Evolutionary conservation across 345 rosid genomes (phyloP), one percentile per base, ranked within the genome.

Genomic region (Citrus sp.): DNA sequence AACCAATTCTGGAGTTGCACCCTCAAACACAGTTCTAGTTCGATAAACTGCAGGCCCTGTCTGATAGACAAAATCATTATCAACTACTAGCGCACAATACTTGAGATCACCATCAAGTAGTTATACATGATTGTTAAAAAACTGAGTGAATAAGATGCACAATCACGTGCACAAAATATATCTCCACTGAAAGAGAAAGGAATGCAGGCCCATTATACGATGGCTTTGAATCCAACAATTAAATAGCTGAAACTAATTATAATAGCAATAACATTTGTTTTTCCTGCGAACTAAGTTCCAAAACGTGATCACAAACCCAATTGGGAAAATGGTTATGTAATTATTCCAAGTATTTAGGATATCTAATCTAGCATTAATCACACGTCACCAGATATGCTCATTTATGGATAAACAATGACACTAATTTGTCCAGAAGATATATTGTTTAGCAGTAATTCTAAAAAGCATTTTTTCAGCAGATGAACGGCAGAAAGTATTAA

Each of bases 21-120:
- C 97, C 87, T 96, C 99, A 81, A 90, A 96, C 73, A 96, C 97
- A 84, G 98, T 92, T 83, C 93, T 87, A 80, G 94, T 96, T 10
- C 94, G 92, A 64, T 78, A 90, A 72, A 89, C 73, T 62, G 91
- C 84, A 60, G 94, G 98, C 73, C 92, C 92, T 51, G 76, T 78
- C 99, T 96, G 93, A 37, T 70, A 80, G 83, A 85, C 38, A 85
- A 78, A 85, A 78, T n/a, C 64, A 35, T 27, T 81, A 72, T 81
- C 81, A 84, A 74, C 34, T 77, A 49, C 73, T 56, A 75, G 69
- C 6, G 42, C 58, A 59, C 40, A 27, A 32, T 40, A 51, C 60
- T 46, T 49, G 34, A 46, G 2, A 28, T 65, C 78, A 66, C 59
- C 1, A 72, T 65, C 73, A 59, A 30, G 37, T 51, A 62, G 25